Evolutionary conservation across 768 basidiomycete genomes (phyloP), one percentile per base, ranked within the genome.

Genomic region (Hypsizygus marmoreus): DNA sequence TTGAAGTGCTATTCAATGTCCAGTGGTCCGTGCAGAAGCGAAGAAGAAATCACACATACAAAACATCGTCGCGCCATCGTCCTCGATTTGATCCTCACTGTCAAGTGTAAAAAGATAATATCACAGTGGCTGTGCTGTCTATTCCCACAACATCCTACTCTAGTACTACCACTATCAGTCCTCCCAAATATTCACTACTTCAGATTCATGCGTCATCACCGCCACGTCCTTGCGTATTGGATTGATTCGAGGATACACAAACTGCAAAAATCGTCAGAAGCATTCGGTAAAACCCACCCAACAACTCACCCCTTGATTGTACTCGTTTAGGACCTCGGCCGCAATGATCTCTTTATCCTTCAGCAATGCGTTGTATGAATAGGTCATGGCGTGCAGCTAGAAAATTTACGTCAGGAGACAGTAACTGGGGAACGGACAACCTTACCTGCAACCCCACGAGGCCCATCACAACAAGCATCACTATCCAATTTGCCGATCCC

Each of bases 201-300:
- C 91, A 1, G 86, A 79, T 58, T 93, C 75, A 62, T 91, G 83
- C 2, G 91, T 93, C 89, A 90, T 91, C 20, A 90, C 86, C 3
- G 85, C 82, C 1, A 81, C 88, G 53, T 93, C 91, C 47, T 73
- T 80, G 23, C 86, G 80, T 16, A 92, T 72, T 6, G 86, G 86
- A 56, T 88, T 84, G 49, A 90, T 64, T 49, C 84, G 80, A n/a
- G 91, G 91, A 55, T 86, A 80, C 3, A 93, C 91, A 60, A 90
- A 93, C 89, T 93, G 45, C 19, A 10, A 26, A 23, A 23, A n/a
- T n/a, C n/a, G n/a, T n/a, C n/a, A n/a, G n/a, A n/a, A 14, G 44
- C 26, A 20, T 9, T 35, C 12, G 42, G 26, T 54, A 17, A 49
- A 32, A n/a, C 14, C 24, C 6, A 11, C 24, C 19, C 19, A 7